Base-by-base conservation (phyloP, 257 asterid species). In the Knoxia roxburghii region DNA sequence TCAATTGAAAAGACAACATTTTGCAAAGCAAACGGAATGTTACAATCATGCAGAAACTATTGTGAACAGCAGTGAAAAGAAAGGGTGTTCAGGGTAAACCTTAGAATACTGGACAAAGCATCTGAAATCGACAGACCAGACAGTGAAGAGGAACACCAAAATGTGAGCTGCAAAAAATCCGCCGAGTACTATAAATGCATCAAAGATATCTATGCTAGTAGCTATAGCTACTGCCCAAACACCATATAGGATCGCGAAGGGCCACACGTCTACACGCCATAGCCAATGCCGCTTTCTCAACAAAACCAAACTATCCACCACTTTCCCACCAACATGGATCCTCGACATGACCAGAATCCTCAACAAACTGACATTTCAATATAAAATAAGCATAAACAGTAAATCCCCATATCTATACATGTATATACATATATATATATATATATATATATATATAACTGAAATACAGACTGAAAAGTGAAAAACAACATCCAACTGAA, bases 251-350 rank as follows among this genome's bases (percentile, higher is more conserved):
- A 87, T 76, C 17, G 85, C 77, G 48, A 94, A 90, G 3, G 99
- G 99, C 92, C 91, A 90, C 77, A 81, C 74, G 73, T 94, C 99
- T 71, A 90, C 78, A 66, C 96, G 95, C 97, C 97, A 90, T 35
- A 83, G 77, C 95, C 90, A 85, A 65, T 83, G 90, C 82, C 92
- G 84, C 81, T 80, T 90, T 67, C 78, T 74, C 79, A 94, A 70
- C 67, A 88, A 78, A 82, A 90, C 99, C 76, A 94, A 95, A 63
- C 80, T 79, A 69, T 94, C 97, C 67, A 94, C 99, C 79, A 90
- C 99, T 79, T 94, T 94, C 72, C 99, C 99, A 72, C 95, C 95
- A 49, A 94, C 96, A 29, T 75, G 78, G 71, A 85, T 88, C 78
- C 86, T 81, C 56, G 87, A 62, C 99, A 93, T 93, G 80, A 33